Evolutionary conservation across 2,329 filamentous ascomycete species (phyloP).

Genomic region (Colletotrichum eremochloae): DNA sequence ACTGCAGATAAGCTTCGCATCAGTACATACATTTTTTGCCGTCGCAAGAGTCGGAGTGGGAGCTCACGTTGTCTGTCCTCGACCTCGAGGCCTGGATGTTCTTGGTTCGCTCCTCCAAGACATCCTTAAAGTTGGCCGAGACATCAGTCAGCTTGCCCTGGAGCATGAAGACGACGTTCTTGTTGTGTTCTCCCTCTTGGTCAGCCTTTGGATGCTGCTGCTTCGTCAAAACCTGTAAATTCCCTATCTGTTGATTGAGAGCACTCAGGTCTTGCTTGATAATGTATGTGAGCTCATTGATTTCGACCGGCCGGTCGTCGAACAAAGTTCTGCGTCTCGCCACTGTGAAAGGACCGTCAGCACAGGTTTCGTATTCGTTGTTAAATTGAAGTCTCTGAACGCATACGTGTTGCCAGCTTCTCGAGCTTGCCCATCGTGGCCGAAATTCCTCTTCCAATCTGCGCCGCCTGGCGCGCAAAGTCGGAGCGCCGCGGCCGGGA

Average conservation of each 20-base stretch:
- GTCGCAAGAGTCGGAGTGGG: too few relatives aligned
- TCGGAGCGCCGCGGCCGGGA: slow-evolving; percentile 79
- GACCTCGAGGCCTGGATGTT: slow-evolving; percentile 96
- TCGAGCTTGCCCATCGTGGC: slow-evolving; percentile 96
- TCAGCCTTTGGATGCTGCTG: slow-evolving; percentile 79
- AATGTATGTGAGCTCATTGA: slow-evolving; percentile 90
- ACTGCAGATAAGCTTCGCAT: slow-evolving; percentile 53
- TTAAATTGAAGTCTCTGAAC: not conserved
- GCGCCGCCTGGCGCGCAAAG: slow-evolving; percentile 91
- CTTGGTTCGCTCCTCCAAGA: slow-evolving; percentile 94
- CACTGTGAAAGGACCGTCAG: slow-evolving; percentile 63
- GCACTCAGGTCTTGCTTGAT: slow-evolving; percentile 96
- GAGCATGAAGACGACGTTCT: slow-evolving; percentile 93
- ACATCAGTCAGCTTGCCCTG: slow-evolving; percentile 92
- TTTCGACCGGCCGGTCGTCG: slow-evolving; percentile 95
- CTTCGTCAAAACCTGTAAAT: slow-evolving; percentile 81
- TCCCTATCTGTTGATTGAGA: slow-evolving; percentile 87
- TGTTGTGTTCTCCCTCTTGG: slow-evolving; percentile 97
- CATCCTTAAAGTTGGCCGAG: slow-evolving; percentile 95
- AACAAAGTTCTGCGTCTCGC: slow-evolving; percentile 98
- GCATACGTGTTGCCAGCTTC: slow-evolving; percentile 85
- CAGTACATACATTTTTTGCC: not conserved
- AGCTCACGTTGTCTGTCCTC: slow-evolving; percentile 81
- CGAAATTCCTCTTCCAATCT: slow-evolving; percentile 92
- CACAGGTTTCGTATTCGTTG: not conserved